Evolutionary conservation across 2,329 filamentous ascomycete genomes (phyloP).

Genomic region (Nemania sp.): DNA sequence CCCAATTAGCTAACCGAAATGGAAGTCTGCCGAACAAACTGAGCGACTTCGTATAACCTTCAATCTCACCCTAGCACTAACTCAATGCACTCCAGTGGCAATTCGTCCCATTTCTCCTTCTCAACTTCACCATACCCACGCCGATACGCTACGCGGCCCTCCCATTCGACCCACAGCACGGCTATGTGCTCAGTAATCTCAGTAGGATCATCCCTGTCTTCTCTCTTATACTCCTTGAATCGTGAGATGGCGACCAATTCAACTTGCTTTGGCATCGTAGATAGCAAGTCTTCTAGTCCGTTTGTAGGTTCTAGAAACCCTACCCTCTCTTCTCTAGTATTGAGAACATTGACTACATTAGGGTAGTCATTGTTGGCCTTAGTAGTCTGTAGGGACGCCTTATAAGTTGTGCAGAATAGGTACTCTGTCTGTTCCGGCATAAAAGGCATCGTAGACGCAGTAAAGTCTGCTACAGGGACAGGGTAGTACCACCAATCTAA

Average conservation of each 20-base stretch:
- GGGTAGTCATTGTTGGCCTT: not conserved
- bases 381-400: not conserved
- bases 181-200: not conserved
- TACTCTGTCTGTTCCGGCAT: not conserved
- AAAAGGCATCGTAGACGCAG: not conserved
- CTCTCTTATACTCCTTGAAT: not conserved
- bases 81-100: not conserved
- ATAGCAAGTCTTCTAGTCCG: not conserved
- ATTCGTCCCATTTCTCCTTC: not conserved
- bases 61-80: conserved; percentile 1
- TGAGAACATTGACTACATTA: not conserved
- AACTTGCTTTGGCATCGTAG: not conserved
- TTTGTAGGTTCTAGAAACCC: not conserved
- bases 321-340: not conserved
- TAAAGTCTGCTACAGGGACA: not conserved
- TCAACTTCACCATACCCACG: not conserved
- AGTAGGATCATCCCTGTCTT: not conserved
- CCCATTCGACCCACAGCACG: not conserved
- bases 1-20: too few species aligned
- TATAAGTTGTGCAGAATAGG: conserved; percentile 1
- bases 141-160: not conserved
- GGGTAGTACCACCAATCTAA: not conserved
- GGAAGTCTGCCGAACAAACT: too few species aligned
- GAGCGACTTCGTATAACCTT: too few species aligned
- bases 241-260: conserved; percentile 1